Base-by-base conservation (phyloP, 805 yeast species). In the Komagataella ulmi region DNA sequence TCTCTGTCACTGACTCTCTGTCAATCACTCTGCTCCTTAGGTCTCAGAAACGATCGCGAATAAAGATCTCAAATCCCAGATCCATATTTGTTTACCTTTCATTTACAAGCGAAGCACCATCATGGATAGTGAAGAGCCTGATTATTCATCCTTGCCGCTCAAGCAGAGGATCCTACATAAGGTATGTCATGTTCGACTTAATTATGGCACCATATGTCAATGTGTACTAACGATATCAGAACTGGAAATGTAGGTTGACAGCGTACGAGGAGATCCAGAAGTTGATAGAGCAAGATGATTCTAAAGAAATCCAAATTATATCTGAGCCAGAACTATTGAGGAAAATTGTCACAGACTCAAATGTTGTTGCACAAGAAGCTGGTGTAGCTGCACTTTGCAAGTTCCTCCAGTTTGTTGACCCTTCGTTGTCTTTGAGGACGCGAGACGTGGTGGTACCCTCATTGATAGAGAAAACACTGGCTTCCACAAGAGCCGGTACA, bases 331-430 rank as follows among this genome's bases (percentile, higher is more conserved):
- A 77, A 7, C 50, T 75, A 2, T 70, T 82, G 59, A 80, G 77
- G 57, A 71, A 72, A 56, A 74, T 83, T 45, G 81, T 85, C 6
- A 72, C 78, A 2, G 99, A 93, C 62, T 64, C 83, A 36, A 93
- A 93, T 62, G 97, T 89, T 17, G 93, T 85, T 17, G 96, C 98
- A 0, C 96, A 89, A 56, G 98, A 93, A 60, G 70, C 83, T 1
- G 98, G 88, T 3, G 69, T 88, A 18, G 63, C 68, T 3, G 74
- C 85, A 6, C 63, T 88, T 5, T 66, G 66, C 12, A 72, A 78
- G 3, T 76, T 78, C 58, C 66, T 85, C 46, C 76, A 78, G 58
- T 75, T 65, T 59, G 85, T 86, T 2, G 83, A 82, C 0, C 52
- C 76, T 0, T 58, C 61, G 2, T 73, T 63, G 3, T 68, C 75